Conservation (phyloP, 495 filamentous ascomycete genomes). For the Aspergillus mulundensis region DNA sequence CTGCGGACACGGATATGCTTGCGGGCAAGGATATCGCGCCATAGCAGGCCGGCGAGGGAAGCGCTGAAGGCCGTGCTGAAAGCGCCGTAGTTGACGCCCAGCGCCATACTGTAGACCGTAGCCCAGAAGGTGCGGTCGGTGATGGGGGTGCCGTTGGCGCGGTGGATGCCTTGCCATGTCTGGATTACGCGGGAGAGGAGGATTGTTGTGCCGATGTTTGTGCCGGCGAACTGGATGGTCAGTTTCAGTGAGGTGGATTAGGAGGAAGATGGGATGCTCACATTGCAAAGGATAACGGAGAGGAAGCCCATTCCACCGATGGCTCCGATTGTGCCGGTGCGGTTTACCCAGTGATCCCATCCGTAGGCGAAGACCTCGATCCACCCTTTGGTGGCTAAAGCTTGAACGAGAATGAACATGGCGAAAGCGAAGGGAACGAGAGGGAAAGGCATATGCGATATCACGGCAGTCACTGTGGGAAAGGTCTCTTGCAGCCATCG, state of each 20-base stretch:
- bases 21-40: constrained; percentile 9
- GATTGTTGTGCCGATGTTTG: constrained; percentile 13
- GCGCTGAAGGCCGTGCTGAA: constrained; percentile 12
- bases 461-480: constrained; percentile 4
- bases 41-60: constrained; percentile 5
- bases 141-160: neutral
- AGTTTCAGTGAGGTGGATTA: neutral
- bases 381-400: constrained; percentile 9
- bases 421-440: constrained; percentile 11
- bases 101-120: constrained; percentile 10
- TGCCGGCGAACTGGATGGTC: constrained; percentile 9
- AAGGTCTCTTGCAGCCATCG: constrained; percentile 7
- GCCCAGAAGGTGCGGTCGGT: constrained; percentile 13
- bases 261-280: neutral
- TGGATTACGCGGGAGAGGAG: constrained; percentile 11
- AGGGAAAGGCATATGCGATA: constrained; percentile 9
- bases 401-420: constrained; percentile 12
- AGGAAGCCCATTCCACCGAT: constrained; percentile 11
- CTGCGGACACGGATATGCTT: constrained; percentile 8
- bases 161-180: constrained; percentile 7
- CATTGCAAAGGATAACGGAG: constrained; percentile 10
- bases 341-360: constrained; percentile 11
- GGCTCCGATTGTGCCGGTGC: constrained; percentile 4
- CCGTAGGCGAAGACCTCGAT: constrained; percentile 13
- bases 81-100: constrained; percentile 12